Evolutionary conservation across 441 rosid species (phyloP).

Genomic region (Lepidium campestre): DNA sequence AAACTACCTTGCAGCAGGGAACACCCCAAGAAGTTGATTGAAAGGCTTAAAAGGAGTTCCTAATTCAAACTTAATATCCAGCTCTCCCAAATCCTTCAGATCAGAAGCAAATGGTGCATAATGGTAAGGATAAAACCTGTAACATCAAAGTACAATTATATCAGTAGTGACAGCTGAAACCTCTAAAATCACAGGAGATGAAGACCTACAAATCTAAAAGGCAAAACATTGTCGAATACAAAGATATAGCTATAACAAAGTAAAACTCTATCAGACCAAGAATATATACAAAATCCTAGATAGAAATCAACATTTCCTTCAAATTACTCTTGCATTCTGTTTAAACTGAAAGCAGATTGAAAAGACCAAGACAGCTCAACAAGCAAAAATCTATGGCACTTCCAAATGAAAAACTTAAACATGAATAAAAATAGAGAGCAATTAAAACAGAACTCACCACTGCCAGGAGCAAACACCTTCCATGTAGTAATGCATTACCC

Average conservation of each 20-base stretch:
- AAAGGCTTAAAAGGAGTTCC: slow-evolving; percentile 96
- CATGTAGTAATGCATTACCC: slow-evolving; percentile 98
- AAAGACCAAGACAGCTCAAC: background rate
- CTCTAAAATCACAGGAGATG: background rate
- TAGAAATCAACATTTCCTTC: background rate
- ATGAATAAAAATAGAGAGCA: background rate
- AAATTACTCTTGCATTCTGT: background rate
- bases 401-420: background rate
- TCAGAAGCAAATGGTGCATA: slow-evolving; percentile 99
- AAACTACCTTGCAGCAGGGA: slow-evolving; percentile 92
- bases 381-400: background rate
- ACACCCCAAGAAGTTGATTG: slow-evolving; percentile 92
- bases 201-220: background rate
- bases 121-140: slow-evolving; percentile 97
- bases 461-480: slow-evolving; percentile 99
- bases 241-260: background rate
- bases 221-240: background rate
- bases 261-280: background rate
- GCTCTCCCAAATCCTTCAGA: slow-evolving; percentile 75
- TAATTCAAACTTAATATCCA: slow-evolving; percentile 64
- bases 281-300: background rate
- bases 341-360: background rate
- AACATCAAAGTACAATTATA: slow-evolving; percentile 16
- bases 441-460: slow-evolving; percentile 55
- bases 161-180: background rate